phyloP scores from a whole-genome alignment of 805 yeast species.

The Nakazawaea peltata region DNA sequence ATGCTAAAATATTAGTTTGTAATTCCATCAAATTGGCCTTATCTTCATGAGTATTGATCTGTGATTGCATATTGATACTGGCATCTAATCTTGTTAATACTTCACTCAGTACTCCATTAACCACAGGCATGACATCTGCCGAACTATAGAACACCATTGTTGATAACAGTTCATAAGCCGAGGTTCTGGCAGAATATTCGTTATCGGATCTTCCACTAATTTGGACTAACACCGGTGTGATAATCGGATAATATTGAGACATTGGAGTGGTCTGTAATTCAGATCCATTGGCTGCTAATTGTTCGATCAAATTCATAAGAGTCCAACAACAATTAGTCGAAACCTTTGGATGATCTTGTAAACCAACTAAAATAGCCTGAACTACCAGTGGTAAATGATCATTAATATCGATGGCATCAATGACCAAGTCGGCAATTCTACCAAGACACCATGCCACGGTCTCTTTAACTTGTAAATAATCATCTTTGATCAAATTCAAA shows the following conservation, averaged over 20 bases:
- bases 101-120: slow-evolving; percentile 68
- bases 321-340: slow-evolving; percentile 99
- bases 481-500: slow-evolving; percentile 64
- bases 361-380: slow-evolving; percentile 68
- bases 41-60: slow-evolving; percentile 60
- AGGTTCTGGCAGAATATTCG: slow-evolving; percentile 82
- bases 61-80: slow-evolving; percentile 53
- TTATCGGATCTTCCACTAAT: slow-evolving; percentile 71
- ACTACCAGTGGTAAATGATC: slow-evolving; percentile 64
- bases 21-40: slow-evolving; percentile 77
- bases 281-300: slow-evolving; percentile 50
- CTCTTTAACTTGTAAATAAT: slow-evolving; percentile 79
- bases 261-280: slow-evolving; percentile 47
- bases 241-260: slow-evolving; percentile 62
- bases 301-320: slow-evolving; percentile 84
- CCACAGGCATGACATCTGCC: slow-evolving; percentile 55
- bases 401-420: slow-evolving; percentile 64
- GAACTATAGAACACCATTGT: slow-evolving; percentile 73
- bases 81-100: slow-evolving; percentile 64
- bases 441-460: slow-evolving; percentile 99
- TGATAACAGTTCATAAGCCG: slow-evolving; percentile 93
- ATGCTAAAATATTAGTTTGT: slow-evolving; percentile 72
- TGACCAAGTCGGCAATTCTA: slow-evolving; percentile 82
- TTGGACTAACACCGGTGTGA: slow-evolving; percentile 64
- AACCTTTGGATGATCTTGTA: slow-evolving; percentile 86